Evolutionary conservation across 495 filamentous ascomycete species (phyloP).

Genomic region (Pyronema omphalodes): DNA sequence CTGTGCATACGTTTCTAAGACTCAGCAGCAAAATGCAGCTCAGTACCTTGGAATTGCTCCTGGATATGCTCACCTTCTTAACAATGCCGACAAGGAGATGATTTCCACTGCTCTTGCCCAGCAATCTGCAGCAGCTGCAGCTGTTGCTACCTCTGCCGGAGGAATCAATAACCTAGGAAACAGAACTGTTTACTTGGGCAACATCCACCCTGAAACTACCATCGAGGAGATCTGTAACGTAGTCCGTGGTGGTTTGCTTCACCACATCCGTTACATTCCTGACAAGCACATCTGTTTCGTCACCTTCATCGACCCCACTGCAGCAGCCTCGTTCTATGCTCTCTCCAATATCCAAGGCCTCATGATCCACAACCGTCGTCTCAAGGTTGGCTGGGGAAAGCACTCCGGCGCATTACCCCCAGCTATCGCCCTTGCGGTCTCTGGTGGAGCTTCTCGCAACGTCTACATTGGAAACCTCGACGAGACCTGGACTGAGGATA

Average conservation of each 20-base stretch:
- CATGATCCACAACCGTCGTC: constrained; percentile 95
- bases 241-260: constrained; percentile 76
- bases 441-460: constrained; percentile 85
- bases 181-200: constrained; percentile 91
- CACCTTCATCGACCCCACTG: constrained; percentile 96
- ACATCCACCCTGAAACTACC: constrained; percentile 96
- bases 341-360: constrained; percentile 90
- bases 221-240: constrained; percentile 98
- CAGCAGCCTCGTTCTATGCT: constrained; percentile 93
- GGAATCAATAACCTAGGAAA: constrained; percentile 95
- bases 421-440: constrained; percentile 89
- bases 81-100: constrained; percentile 83
- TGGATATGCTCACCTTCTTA: constrained; percentile 91
- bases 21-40: constrained; percentile 95
- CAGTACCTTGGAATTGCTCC: constrained; percentile 96
- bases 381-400: constrained; percentile 99
- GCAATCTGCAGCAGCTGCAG: constrained; percentile 90
- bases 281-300: constrained; percentile 99
- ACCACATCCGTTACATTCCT: constrained; percentile 97
- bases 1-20: constrained; percentile 97
- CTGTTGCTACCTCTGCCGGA: constrained; percentile 87
- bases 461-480: constrained; percentile 97
- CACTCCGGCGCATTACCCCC: constrained; percentile 93
- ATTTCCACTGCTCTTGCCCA: constrained; percentile 92
- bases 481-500: constrained; percentile 91